A percentile compares a stretch with the other conserved stretches of the same genome.
Conservation (phyloP, 2,329 filamentous ascomycete genomes). For the Epichloe gansuensis region DNA sequence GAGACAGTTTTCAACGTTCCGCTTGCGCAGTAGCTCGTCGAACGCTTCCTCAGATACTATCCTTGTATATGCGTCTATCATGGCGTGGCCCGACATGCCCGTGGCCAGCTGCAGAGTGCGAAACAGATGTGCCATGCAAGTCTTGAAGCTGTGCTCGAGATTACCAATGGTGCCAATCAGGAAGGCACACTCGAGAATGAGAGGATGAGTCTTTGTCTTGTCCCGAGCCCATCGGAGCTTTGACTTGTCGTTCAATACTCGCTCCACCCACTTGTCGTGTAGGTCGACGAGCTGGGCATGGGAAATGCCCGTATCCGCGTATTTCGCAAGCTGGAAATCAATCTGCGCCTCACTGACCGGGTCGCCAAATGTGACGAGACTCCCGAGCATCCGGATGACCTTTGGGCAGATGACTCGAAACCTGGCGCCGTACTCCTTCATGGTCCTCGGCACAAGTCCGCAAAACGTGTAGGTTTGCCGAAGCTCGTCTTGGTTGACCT, state of each 20-base stretch:
- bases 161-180: neutral
- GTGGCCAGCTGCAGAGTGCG: conserved; percentile 3
- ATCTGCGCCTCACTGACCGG: neutral
- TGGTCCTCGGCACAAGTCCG: conserved; percentile 13
- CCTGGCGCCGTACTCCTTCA: conserved; percentile 9
- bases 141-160: neutral
- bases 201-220: neutral
- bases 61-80: neutral
- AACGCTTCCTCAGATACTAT: neutral
- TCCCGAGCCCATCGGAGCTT: neutral
- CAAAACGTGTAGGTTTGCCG: conserved; percentile 7
- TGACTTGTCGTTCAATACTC: neutral
- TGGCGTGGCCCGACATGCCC: neutral
- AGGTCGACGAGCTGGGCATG: neutral
- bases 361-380: conserved; percentile 8
- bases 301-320: neutral
- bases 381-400: conserved; percentile 9
- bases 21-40: conserved; percentile 3
- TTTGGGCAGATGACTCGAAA: conserved; percentile 6
- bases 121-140: neutral
- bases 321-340: neutral
- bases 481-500: neutral
- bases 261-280: neutral
- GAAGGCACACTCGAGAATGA: conserved; percentile 8
- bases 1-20: conserved; percentile 4